Base-by-base conservation (phyloP, 129 eudicot species). In the Artemisia argyi region DNA sequence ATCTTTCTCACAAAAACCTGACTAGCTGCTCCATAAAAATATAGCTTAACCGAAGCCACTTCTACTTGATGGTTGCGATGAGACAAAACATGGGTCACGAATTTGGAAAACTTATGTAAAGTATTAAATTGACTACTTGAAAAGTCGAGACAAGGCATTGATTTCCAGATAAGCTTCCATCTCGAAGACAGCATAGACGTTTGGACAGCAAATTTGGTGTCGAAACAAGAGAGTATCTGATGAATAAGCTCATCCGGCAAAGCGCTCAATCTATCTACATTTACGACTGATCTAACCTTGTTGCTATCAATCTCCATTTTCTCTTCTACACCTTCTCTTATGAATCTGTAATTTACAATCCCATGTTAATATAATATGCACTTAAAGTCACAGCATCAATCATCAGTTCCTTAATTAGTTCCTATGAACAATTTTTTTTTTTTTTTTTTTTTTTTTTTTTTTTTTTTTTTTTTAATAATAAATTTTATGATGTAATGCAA, bases 221-320 rank as follows among this genome's bases (percentile, higher is more conserved):
- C 72, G 8, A 58, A 5, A 63, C 26, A 64, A 14, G 81, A 70
- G 3, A 77, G 76, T 47, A 77, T 77, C 55, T 63, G 56, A 63
- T 70, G 81, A n/a, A 77, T 77, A 54, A 77, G 65, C 32, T 69
- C 76, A 52, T 39, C 66, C 0, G 81, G 81, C 72, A 77, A 70
- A 65, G 13, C 24, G 76, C 76, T 77, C 28, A 77, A 22, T 70
- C 76, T 62, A 71, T 77, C 81, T 3, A 22, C 60, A 11, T 28
- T 46, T 6, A 76, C 8, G 6, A 22, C 3, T 26, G 3, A 6
- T 55, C 65, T 65, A 24, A 39, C 22, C 42, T 74, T 15, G 8
- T 52, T 57, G 13, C 22, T 53, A n/a, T 44, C 35, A 53, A 56
- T 19, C 11, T 52, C 62, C 78, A 74, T 53, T 64, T 24, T 52